Evolutionary conservation across 106 monocot species (phyloP), one percentile per base, ranked within the genome.

Genomic region (Dioscorea dumetorum): DNA sequence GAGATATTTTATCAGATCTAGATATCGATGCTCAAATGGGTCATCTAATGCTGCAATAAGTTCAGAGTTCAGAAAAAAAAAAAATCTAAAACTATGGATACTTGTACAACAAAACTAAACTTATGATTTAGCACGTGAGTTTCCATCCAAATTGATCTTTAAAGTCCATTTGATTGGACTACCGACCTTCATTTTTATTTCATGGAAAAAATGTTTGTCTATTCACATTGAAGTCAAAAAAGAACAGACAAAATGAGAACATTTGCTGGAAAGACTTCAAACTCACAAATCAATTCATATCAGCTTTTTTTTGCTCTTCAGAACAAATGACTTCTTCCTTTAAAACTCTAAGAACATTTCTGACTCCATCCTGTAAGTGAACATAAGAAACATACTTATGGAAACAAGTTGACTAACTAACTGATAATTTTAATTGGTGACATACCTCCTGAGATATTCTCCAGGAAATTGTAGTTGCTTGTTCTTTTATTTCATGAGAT

Each of bases 371-470:
- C 94, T 90, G 49, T 12, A 63, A 66, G 13, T 12, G 12, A 62
- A 57, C 24, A 21, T 58, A 61, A 72, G 12, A 24, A 60, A 52
- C 24, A 59, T 18, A 28, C 4, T 18, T 31, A 56, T 31, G 12
- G 48, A 70, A 41, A 15, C 54, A 54, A 54, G 54, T 13, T 54
- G 54, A 54, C 15, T 54, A 10, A 60, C 0, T 12, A 12, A 22
- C 1, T 24, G 24, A 24, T 14, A 66, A 66, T 17, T 66, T 48
- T 49, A 18, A 8, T 13, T 11, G 13, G 67, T 52, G 48, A 23
- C 33, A 56, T 70, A 86, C 91, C 88, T 95, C 95, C 12, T 57
- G 73, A 48, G 83, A 82, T 66, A 95, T 70, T 53, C 62, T 83
- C 3, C 76, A 49, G n/a, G 91, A 77, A 63, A 92, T 49, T 71